These are phyloP conservation scores for Delitschia confertaspora DNA, from an alignment of 495 filamentous ascomycete genomes.

Conservation along the genomic window DNA sequence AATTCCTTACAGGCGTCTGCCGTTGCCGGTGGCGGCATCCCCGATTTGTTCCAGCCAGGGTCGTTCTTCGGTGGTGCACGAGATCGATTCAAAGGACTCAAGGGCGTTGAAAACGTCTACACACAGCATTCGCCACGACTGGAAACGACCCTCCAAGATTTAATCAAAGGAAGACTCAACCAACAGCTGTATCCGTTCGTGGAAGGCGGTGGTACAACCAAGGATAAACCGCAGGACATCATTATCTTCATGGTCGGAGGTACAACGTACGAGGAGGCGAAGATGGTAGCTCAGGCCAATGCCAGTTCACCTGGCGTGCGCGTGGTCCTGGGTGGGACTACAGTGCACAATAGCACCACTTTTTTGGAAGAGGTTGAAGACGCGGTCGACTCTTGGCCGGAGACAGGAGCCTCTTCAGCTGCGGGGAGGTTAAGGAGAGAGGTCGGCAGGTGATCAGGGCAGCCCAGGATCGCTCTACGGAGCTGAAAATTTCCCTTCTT, in stretches of 20 bases:
- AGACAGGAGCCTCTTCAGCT: constrained; percentile 56
- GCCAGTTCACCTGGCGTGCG: constrained; percentile 79
- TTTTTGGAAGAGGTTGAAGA: constrained; percentile 60
- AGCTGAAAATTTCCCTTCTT: no score
- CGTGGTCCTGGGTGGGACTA: constrained; percentile 79
- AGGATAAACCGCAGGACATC: constrained; percentile 94
- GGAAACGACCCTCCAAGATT: constrained; percentile 77
- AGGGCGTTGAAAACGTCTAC: constrained; percentile 97
- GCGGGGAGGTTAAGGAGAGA: constrained; percentile 65
- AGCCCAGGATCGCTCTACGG: no score
- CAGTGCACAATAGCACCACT: constrained; percentile 71
- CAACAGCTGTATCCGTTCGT: constrained; percentile 86
- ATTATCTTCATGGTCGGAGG: constrained; percentile 91
- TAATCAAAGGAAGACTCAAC: constrained; percentile 81
- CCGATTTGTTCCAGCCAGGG: constrained; percentile 83
- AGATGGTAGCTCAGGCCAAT: constrained; percentile 86
- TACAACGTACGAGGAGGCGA: constrained; percentile 91
- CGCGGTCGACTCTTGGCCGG: constrained; percentile 59
- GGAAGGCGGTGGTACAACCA: constrained; percentile 71
- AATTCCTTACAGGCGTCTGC: constrained; percentile 67
- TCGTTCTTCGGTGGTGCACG: constrained; percentile 86
- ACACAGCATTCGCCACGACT: constrained; percentile 90
- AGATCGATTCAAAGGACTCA: constrained; percentile 85
- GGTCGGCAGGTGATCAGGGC: constrained; percentile 40
- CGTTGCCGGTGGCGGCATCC: constrained; percentile 57